Evolutionary conservation across 2,329 filamentous ascomycete genomes (phyloP).

Genomic region (Alternaria ventricosa): DNA sequence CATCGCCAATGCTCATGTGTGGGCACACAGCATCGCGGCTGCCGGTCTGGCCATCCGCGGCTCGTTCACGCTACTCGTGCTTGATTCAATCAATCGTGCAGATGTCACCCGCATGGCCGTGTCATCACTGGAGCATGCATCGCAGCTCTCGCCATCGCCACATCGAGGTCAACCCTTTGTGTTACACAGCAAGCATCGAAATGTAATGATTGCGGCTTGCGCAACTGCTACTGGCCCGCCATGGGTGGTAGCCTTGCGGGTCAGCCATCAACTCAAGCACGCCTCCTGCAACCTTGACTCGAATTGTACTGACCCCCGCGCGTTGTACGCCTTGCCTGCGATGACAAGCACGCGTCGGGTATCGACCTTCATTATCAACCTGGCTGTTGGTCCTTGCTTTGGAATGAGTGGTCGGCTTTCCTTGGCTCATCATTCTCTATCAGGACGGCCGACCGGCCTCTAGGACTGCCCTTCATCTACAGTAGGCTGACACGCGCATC

Average conservation of each 20-base stretch:
- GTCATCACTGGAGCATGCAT: conserved; percentile 43
- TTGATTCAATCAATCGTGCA: conserved; percentile 43
- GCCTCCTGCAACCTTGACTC: conserved; percentile 39
- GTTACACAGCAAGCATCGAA: conserved; percentile 46
- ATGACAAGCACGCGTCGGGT: conserved; percentile 34
- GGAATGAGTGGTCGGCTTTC: conserved; percentile 23
- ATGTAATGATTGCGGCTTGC: conserved; percentile 35
- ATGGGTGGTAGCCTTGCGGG: conserved; percentile 28
- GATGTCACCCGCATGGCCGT: conserved; percentile 47
- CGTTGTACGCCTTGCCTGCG: conserved; percentile 32
- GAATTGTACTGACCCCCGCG: conserved; percentile 41
- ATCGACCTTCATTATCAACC: conserved; percentile 28
- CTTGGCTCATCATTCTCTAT: conserved; percentile 10
- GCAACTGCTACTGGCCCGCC: conserved; percentile 20
- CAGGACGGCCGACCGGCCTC: conserved; percentile 33
- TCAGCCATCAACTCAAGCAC: conserved; percentile 36
- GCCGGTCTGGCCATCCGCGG: conserved; percentile 25
- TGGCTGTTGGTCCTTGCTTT: conserved; percentile 34
- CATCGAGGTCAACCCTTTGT: conserved; percentile 23
- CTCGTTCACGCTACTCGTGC: conserved; percentile 33
- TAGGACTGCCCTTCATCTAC: conserved; percentile 25
- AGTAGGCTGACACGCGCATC: conserved; percentile 1
- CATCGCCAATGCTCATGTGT: background rate
- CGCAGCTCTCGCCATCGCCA: conserved; percentile 31
- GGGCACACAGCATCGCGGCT: conserved; percentile 16